Evolutionary conservation across 2,329 filamentous ascomycete species (phyloP), one percentile per base, ranked within the genome.

Genomic region (Fusarium napiforme): DNA sequence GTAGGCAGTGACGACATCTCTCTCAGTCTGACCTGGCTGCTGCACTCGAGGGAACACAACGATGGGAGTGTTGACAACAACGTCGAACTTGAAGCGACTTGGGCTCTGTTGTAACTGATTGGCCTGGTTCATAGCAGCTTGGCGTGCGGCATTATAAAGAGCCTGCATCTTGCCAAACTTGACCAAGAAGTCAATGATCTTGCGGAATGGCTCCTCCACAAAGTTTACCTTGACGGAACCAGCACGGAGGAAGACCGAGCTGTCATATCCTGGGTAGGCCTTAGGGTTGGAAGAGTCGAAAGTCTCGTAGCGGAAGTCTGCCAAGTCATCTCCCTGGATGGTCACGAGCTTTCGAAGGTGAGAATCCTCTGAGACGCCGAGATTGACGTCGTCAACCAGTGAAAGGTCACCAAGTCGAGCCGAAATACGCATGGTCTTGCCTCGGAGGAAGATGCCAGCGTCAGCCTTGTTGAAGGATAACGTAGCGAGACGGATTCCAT

Each of bases 81-180:
- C 90, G 78, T 99, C 96, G 64, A 98, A 98, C 80, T 97, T 95
- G 85, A 98, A 93, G 72, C 94, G 94, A 78, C 92, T 94, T 1
- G 93, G 93, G 78, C 91, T 95, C 78, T 98, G 93, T 79, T 98
- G 96, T 10, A 99, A 90, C 79, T 98, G 95, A 66, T 90, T 97
- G 15, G 96, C 97, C 81, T 98, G 95, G 70, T 93, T 96, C 43
- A 96, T 94, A 6, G 97, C 96, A 43, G 96, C 97, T 82, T 97
- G 94, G 39, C 97, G 91, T 18, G 97, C 96, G 46, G 96, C 96
- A 79, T 99, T 99, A 86, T 97, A 99, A 60, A 99, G 93, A 28
- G 96, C 96, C 82, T 99, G 96, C 96, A 99, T 99, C 83, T 97
- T 97, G 69, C 97, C 96, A 81, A 99, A 99, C 78, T 99, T 99